These are phyloP conservation scores for Paralagenidium karlingii DNA, from an alignment of 352 stramenopile species.

Conservation along the genomic window DNA sequence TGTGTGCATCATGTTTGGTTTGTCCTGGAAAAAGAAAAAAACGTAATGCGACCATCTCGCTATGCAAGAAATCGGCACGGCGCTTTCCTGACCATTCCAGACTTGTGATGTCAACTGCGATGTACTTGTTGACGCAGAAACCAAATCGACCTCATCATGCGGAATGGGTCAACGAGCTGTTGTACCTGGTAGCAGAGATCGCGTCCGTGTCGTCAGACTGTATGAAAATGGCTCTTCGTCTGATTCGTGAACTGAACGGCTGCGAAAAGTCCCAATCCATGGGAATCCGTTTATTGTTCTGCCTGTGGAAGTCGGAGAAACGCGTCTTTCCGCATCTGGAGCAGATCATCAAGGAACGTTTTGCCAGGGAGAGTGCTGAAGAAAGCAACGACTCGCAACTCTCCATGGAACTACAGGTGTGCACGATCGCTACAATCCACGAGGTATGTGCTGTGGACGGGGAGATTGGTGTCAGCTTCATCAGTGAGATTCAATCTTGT, in stretches of 20 bases:
- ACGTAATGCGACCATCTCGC: no score
- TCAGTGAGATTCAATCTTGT: slow-evolving; percentile 36
- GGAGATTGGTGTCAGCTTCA: slow-evolving; percentile 54
- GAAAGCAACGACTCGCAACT: no score
- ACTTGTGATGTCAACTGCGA: slow-evolving; percentile 39
- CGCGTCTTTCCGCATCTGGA: slow-evolving; percentile 53
- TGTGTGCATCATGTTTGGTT: slow-evolving; percentile 6
- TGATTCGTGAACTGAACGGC: slow-evolving; percentile 44
- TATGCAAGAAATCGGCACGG: slow-evolving; percentile 8
- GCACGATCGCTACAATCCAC: slow-evolving; percentile 49
- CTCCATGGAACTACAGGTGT: slow-evolving; percentile 23
- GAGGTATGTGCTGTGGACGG: slow-evolving; percentile 38
- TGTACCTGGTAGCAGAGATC: slow-evolving; percentile 32
- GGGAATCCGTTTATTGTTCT: slow-evolving; percentile 37
- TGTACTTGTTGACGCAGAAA: slow-evolving; percentile 41
- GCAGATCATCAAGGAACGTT: slow-evolving; percentile 25
- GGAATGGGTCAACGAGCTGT: slow-evolving; percentile 22
- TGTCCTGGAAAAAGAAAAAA: slow-evolving; percentile 21
- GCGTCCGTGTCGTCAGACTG: slow-evolving; percentile 44
- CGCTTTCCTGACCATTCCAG: slow-evolving; percentile 20
- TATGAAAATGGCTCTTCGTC: slow-evolving; percentile 58
- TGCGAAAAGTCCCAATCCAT: slow-evolving; percentile 17
- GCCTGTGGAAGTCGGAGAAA: slow-evolving; percentile 48
- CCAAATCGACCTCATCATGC: slow-evolving; percentile 2
- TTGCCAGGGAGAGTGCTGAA: no score